Evolutionary conservation across 1,284 basidiomycete genomes (phyloP), one percentile per base, ranked within the genome.

Genomic region (Singerocomus inundabilis): DNA sequence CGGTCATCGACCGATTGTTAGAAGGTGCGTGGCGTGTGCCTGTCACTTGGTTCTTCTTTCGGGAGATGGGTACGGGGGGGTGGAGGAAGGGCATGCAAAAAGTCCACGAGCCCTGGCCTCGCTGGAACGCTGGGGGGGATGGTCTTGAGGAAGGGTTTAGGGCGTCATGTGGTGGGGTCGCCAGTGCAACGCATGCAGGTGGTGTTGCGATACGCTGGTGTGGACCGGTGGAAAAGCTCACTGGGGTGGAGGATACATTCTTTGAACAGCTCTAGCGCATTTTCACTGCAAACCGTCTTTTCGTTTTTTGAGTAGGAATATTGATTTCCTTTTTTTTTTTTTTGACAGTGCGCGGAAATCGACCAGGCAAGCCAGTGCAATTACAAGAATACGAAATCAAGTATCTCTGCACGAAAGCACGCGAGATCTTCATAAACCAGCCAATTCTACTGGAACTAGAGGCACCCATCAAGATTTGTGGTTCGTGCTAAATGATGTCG

Each of bases 401-500:
- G 72, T 93, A 92, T 70, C 80, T 96, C 57, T 96, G 93, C 77
- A 91, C 92, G 68, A 93, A 91, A 76, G 93, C 93, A 54, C 80
- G 93, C 61, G 93, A 96, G 72, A 95, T 96, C 66, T 95, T 96
- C 74, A 95, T 95, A 74, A 92, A 91, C 73, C 93, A 96, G 69
- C 93, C 93, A 54, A 95, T 96, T 68, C 76, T 96, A 54, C 80
- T 96, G 67, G 93, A 96, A 76, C 78, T 96, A 61, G 93, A 96
- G 70, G 93, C 93, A 51, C 93, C 93, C 64, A 96, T 96, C 76
- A 96, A 96, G 84, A 96, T 96, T 71, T 96, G 93, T 69, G 93
- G 93, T 93, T 60, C 61, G 90, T 84, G 37, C 47, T 42, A 33
- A 21, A 21, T n/a, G 18, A 25, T 3, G 25, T 38, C 39, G 40